phyloP scores from a whole-genome alignment of 352 stramenopile genomes.

The Globisporangium acanthophoron region DNA sequence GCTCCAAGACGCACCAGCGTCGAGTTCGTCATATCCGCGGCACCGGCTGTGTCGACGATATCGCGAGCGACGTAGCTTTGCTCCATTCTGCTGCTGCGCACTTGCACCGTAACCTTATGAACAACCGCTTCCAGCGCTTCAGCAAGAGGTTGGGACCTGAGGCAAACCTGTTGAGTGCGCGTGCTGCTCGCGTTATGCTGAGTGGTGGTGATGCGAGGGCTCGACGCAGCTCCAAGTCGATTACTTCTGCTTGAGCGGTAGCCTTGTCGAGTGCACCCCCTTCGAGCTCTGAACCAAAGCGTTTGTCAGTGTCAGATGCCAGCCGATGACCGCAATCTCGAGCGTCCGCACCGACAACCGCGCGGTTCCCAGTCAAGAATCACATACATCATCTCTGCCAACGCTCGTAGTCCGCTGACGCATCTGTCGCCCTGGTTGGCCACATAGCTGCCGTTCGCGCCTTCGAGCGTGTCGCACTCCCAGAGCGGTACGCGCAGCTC shows the following conservation, averaged over 20 bases:
- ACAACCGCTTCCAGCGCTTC: too few species aligned
- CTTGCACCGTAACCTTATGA: too few species aligned
- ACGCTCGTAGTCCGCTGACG: too few species aligned
- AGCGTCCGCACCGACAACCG: conserved; percentile 41
- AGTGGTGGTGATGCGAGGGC: conserved; percentile 3
- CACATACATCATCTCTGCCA: conserved; percentile 3
- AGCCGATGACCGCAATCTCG: neutral
- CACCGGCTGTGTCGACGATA: neutral
- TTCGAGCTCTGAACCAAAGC: conserved; percentile 34
- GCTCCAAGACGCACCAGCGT: conserved; percentile 4
- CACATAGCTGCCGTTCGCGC: conserved; percentile 86
- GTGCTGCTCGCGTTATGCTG: neutral
- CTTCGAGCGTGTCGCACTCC: conserved; percentile 86
- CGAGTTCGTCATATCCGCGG: conserved; percentile 6
- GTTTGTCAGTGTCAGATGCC: neutral
- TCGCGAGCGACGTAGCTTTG: conserved; percentile 7
- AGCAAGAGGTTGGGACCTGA: too few species aligned
- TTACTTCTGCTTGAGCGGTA: conserved; percentile 18
- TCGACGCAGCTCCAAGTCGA: conserved; percentile 25
- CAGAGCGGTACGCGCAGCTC: conserved; percentile 88
- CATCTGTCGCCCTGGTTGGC: conserved; percentile 88
- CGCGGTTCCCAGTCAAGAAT: conserved; percentile 66
- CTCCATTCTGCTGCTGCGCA: too few species aligned
- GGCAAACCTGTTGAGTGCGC: too few species aligned
- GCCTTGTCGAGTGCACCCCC: conserved; percentile 23